Percentiles rank a stretch among this genome's conserved stretches.
These are phyloP conservation scores for Angomonas desouzai DNA, from an alignment of 208 protist species.

Conservation along the genomic window DNA sequence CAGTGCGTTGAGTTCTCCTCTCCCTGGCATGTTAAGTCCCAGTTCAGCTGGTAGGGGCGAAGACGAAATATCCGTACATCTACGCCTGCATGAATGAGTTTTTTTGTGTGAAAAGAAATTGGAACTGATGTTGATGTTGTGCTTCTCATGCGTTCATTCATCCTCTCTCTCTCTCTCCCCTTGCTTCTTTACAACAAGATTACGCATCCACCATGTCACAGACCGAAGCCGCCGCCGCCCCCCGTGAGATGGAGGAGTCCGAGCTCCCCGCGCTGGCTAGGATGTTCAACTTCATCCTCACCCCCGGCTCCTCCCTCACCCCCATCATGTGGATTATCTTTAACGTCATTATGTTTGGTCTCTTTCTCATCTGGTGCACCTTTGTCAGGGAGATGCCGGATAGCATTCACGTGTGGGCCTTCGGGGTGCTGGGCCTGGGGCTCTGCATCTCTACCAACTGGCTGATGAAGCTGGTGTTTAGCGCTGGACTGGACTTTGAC, in stretches of 20 bases:
- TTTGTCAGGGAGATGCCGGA: constrained; percentile 72
- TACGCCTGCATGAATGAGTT: too few species aligned
- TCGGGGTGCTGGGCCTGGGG: constrained; percentile 77
- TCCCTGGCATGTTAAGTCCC: constrained; percentile 66
- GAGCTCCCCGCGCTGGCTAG: constrained; percentile 57
- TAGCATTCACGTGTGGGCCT: constrained; percentile 85
- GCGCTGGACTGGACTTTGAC: constrained; percentile 46
- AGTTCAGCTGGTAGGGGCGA: constrained; percentile 28
- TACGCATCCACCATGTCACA: too few species aligned
- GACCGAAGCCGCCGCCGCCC: neutral
- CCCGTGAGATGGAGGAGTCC: constrained; percentile 23
- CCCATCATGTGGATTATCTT: constrained; percentile 75
- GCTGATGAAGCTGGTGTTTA: constrained; percentile 82
- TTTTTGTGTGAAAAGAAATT: too few species aligned
- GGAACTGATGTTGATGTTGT: too few species aligned
- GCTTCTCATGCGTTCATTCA: too few species aligned
- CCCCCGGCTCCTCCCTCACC: constrained; percentile 81
- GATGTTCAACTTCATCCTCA: constrained; percentile 79
- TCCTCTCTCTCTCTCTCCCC: neutral
- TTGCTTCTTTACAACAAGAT: neutral
- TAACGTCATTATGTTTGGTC: constrained; percentile 72
- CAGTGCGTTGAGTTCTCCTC: constrained; percentile 74
- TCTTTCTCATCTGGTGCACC: constrained; percentile 69
- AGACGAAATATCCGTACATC: neutral
- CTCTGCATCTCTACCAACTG: constrained; percentile 83